Base-by-base conservation (phyloP, 495 filamentous ascomycete genomes). In the Penicillium subrubescens region DNA sequence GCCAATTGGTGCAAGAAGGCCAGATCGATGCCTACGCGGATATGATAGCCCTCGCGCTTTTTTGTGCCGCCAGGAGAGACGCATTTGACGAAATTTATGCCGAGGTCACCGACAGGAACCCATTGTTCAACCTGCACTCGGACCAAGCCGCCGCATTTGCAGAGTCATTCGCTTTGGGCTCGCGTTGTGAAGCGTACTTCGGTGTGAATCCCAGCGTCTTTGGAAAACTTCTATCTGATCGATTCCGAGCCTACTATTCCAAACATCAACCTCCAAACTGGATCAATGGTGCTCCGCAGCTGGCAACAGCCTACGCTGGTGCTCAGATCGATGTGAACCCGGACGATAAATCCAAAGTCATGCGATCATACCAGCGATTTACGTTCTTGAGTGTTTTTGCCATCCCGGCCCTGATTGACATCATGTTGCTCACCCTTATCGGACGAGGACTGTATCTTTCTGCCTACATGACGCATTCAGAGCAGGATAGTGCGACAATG, bases 71-170 rank as follows among this genome's bases (percentile, higher is more conserved):
- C 12, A 73, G 84, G 33, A 86, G 84, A 57, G 74, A 76, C 27
- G 85, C 84, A 3, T 78, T 88, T 50, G 84, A 87, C 63, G 86
- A 88, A 62, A 84, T 87, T 8, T 88, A 87, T 63, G 71, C 82
- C 14, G 86, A 88, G 65, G 82, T 87, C 0, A 82, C 81, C 7
- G 86, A 88, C 66, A 80, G 86, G 8, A 87, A 87, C 63, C 84
- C 85, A 2, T 71, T 87, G 7, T 84, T 84, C 67, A 87, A 87
- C 70, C 69, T 75, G 29, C 81, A 83, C 48, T 68, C 81, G 3
- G 86, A 88, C 62, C 86, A 88, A 65, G 85, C 86, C 10, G 86
- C 83, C 10, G 83, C 83, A 11, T 88, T 88, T 64, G 82, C 86
- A 8, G 86, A 88, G 66, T 80, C 83, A 0, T 88, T 87, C 67